Percentiles rank a stretch among this genome's conserved stretches.
phyloP scores from a whole-genome alignment of 2,329 filamentous ascomycete species.

The Botrytis elliptica region DNA sequence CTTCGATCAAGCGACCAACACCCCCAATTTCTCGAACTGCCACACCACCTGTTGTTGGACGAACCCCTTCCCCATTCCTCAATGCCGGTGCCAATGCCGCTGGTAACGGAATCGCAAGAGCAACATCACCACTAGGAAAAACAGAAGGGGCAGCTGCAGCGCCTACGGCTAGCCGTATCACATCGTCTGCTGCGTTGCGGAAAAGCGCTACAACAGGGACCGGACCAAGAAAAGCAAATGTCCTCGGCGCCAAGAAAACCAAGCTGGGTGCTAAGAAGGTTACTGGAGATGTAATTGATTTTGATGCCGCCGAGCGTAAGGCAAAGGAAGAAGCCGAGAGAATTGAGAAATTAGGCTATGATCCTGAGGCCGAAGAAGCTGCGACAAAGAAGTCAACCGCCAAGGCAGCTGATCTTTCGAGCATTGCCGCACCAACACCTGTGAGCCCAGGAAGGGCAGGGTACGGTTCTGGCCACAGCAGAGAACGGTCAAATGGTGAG shows the following conservation, averaged over 20 bases:
- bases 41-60: constrained; percentile 77
- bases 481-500: constrained; percentile 69
- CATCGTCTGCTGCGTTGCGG: constrained; percentile 76
- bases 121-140: constrained; percentile 77
- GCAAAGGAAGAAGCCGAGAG: constrained; percentile 96
- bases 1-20: constrained; percentile 91
- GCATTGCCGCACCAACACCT: constrained; percentile 71
- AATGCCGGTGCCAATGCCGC: constrained; percentile 65
- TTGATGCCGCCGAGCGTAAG: constrained; percentile 95
- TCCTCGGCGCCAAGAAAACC: constrained; percentile 81
- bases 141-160: constrained; percentile 51
- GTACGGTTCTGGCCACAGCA: constrained; percentile 59
- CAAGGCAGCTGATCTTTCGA: constrained; percentile 50
- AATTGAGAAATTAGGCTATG: constrained; percentile 92
- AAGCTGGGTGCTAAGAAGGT: constrained; percentile 96
- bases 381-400: constrained; percentile 46
- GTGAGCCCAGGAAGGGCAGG: constrained; percentile 63
- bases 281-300: constrained; percentile 77
- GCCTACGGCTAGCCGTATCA: constrained; percentile 68
- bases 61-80: constrained; percentile 87
- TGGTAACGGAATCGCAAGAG: constrained; percentile 70
- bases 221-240: constrained; percentile 75
- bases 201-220: constrained; percentile 63
- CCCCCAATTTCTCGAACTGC: constrained; percentile 87
- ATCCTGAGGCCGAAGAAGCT: constrained; percentile 76